A percentile compares a stretch with the other conserved stretches of the same genome.
These are phyloP conservation scores for Chaetomiaceae sp. DNA, from an alignment of 2,329 filamentous ascomycete genomes.

Conservation along the genomic window DNA sequence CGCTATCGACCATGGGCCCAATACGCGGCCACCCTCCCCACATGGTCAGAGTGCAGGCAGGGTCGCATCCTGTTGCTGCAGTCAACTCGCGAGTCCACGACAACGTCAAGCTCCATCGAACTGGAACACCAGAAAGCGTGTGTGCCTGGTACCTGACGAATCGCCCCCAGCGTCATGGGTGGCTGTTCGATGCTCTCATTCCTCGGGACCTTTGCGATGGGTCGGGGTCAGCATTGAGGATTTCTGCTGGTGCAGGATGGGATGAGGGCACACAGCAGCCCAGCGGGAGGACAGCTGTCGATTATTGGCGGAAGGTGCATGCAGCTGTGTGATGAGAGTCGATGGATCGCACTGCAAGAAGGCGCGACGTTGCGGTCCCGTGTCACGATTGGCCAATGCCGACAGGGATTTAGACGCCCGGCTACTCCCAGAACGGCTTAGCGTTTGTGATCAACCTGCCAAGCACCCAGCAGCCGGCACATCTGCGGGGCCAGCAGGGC, in stretches of 20 bases:
- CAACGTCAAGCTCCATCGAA: background rate
- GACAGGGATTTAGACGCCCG: constrained; percentile 39
- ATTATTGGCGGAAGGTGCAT: constrained; percentile 26
- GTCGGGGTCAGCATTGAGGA: background rate
- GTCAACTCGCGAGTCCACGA: background rate
- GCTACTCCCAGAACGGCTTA: constrained; percentile 32
- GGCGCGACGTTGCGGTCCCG: constrained; percentile 15
- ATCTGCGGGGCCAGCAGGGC: background rate
- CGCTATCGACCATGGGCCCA: constrained; percentile 14
- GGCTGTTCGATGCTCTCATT: background rate
- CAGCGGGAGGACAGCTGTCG: constrained; percentile 6
- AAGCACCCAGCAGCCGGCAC: too few species aligned
- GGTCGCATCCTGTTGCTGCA: constrained; percentile 12
- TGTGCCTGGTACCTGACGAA: background rate
- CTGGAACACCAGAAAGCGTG: background rate
- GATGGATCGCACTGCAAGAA: constrained; percentile 11
- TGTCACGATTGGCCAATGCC: constrained; percentile 31
- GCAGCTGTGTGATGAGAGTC: constrained; percentile 31
- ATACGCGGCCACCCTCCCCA: constrained; percentile 16
- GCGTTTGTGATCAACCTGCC: constrained; percentile 27
- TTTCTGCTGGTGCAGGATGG: background rate
- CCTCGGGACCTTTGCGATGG: background rate
- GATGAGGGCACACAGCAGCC: constrained; percentile 6
- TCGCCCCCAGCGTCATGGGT: background rate
- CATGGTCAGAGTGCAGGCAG: constrained; percentile 7